phyloP scores from a whole-genome alignment of 768 basidiomycete species.

The Pleurotus ostreatus region DNA sequence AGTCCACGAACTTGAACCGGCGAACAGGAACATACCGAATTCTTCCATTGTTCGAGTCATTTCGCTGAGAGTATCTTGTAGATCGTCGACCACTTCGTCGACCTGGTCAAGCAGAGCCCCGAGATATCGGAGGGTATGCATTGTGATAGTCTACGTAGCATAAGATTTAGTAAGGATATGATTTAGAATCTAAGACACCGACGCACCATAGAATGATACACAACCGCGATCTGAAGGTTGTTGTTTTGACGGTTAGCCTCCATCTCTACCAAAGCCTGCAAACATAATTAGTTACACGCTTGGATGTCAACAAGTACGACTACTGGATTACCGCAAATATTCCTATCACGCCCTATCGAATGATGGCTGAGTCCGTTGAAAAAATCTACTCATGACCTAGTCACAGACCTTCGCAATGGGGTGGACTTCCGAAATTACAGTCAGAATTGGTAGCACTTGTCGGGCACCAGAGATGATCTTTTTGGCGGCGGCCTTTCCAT shows the following conservation, averaged over 20 bases:
- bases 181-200: no score
- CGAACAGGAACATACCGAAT: slow-evolving; percentile 11
- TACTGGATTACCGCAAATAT: not conserved
- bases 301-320: not conserved
- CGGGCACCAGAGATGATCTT: slow-evolving; percentile 2
- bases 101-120: slow-evolving; percentile 11
- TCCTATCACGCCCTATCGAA: not conserved
- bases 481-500: slow-evolving; percentile 1
- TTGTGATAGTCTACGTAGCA: not conserved
- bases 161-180: not conserved
- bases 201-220: slow-evolving; percentile 6
- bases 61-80: not conserved
- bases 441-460: not conserved
- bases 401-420: not conserved
- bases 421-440: not conserved
- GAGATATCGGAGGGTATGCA: slow-evolving; percentile 4
- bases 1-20: not conserved
- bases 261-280: slow-evolving; percentile 2
- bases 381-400: no score
- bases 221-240: slow-evolving; percentile 3
- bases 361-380: no score
- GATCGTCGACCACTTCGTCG: slow-evolving; percentile 10
- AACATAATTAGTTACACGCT: no score
- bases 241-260: slow-evolving; percentile 1
- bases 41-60: not conserved